Evolutionary conservation across 2,329 filamentous ascomycete genomes (phyloP).

Genomic region (Diaporthe sp.): DNA sequence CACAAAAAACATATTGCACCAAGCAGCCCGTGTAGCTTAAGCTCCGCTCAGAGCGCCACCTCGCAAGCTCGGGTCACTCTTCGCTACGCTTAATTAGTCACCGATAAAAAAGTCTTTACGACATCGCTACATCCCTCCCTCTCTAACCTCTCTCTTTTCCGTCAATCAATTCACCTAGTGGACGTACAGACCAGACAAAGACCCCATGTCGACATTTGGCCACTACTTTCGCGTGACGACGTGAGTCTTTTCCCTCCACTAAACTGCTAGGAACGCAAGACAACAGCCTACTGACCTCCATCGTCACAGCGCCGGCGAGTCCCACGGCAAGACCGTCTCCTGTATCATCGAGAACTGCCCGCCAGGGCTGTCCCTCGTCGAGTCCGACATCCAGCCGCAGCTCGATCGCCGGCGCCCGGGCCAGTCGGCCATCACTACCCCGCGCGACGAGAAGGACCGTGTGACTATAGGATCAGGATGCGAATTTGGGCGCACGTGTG

Average conservation of each 20-base stretch:
- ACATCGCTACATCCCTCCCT: background rate
- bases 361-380: conserved; percentile 85
- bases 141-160: background rate
- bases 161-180: background rate
- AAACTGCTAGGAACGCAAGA: background rate
- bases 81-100: background rate
- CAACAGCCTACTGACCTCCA: conserved; percentile 42
- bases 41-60: too few relatives aligned
- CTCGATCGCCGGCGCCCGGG: conserved; percentile 91
- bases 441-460: conserved; percentile 89
- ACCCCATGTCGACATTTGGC: conserved; percentile 86
- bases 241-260: conserved; percentile 57
- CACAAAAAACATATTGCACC: background rate
- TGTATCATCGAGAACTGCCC: conserved; percentile 95
- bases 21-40: background rate
- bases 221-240: conserved; percentile 84
- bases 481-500: background rate
- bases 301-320: conserved; percentile 75
- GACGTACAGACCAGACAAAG: background rate
- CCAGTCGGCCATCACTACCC: conserved; percentile 90
- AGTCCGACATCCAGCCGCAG: conserved; percentile 92
- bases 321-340: conserved; percentile 91
- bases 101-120: background rate
- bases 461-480: conserved; percentile 57
- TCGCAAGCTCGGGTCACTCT: too few relatives aligned